Evolutionary conservation across 768 basidiomycete species (phyloP).

Genomic region (Pleurotus giganteus): DNA sequence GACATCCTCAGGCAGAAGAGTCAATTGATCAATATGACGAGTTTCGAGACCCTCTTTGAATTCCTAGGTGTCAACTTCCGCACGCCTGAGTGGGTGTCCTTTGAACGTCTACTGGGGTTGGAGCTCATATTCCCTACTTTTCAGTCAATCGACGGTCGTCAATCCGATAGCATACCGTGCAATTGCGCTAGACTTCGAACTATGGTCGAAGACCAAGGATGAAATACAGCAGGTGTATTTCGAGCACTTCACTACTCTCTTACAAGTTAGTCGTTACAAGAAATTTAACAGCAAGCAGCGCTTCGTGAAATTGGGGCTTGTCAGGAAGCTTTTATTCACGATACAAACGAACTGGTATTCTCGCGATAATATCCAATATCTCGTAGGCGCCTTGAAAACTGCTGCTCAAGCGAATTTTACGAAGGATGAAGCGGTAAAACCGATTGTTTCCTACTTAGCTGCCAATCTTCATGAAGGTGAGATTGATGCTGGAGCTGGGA

Average conservation of each 20-base stretch:
- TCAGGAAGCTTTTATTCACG: conserved; percentile 77
- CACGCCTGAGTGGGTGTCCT: conserved; percentile 66
- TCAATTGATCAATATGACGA: conserved; percentile 71
- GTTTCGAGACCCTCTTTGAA: conserved; percentile 82
- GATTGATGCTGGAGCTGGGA: neutral
- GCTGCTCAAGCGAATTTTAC: conserved; percentile 67
- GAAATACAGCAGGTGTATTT: conserved; percentile 81
- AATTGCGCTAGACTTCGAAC: conserved; percentile 85
- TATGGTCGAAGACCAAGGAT: conserved; percentile 72
- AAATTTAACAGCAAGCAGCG: conserved; percentile 78
- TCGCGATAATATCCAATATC: conserved; percentile 42
- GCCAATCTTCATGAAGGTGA: conserved; percentile 72
- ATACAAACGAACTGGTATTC: conserved; percentile 79
- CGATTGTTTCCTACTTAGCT: conserved; percentile 81
- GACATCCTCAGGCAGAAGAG: conserved; percentile 72
- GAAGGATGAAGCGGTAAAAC: conserved; percentile 77
- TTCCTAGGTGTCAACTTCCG: conserved; percentile 85
- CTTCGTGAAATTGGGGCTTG: conserved; percentile 66
- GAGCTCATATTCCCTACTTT: conserved; percentile 4
- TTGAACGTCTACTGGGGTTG: neutral
- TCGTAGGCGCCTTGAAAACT: conserved; percentile 60
- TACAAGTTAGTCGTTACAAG: conserved; percentile 69
- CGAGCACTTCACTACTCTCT: conserved; percentile 76
- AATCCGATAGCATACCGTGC: conserved; percentile 81
- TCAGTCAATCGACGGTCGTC: conserved; percentile 76